Evolutionary conservation across 176 grass and related monocot genomes (phyloP), one percentile per base, ranked within the genome.

Genomic region (Cenchrus purpureus): DNA sequence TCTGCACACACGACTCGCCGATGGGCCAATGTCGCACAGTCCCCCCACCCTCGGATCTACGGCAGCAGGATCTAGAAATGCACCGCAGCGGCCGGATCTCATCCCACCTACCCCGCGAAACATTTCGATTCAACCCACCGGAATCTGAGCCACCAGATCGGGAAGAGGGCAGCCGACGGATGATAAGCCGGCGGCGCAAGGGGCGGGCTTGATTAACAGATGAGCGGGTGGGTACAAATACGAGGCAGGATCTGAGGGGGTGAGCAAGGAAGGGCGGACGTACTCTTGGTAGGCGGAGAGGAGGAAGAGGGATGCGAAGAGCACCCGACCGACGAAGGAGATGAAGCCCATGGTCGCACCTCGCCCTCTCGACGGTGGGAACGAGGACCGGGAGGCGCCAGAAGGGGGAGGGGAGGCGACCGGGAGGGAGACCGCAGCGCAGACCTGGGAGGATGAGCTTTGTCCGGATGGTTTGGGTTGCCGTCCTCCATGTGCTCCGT

Each of bases 271-370:
- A 2, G 56, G 37, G 17, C 14, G 19, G 56, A 17, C 87, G 80
- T 94, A 91, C 92, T 94, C 92, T 56, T 94, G 92, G 84, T 94
- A 94, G 28, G 92, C 92, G 32, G 92, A 89, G 62, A 94, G 92
- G 54, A 94, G 89, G 87, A 94, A 94, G 87, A 91, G 69, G 84
- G 92, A 94, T 84, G 89, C 89, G 87, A 94, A 94, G 68, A 94
- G 89, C 50, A 94, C 92, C 58, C 92, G 81, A 45, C 89, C 92
- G 22, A 89, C 92, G 89, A 94, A 94, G 54, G 92, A 91, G 81
- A 94, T 66, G 84, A 94, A 91, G 46, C 84, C 92, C 92, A 94
- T 91, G 43, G 79, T 16, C 20, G 40, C 14, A 67, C 53, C 82
- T 37, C 17, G 42, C 63, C 7, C 57, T 56, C 54, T 60, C 10